Conservation (phyloP, 108 stramenopile species). For the Seminavis robusta region DNA sequence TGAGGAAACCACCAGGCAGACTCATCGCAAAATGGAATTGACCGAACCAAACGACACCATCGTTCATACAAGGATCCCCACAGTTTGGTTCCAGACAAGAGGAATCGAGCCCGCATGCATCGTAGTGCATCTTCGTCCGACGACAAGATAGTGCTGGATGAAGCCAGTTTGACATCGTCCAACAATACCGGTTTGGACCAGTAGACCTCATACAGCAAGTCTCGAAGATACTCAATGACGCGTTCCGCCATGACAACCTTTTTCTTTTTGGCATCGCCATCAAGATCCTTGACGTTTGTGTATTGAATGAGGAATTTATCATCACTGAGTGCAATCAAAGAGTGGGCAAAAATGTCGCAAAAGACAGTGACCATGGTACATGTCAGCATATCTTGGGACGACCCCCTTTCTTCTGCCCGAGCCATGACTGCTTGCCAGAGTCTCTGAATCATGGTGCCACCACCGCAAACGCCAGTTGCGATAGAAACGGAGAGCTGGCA, state of each 20-base stretch:
- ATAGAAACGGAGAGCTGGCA: slow-evolving; percentile 53
- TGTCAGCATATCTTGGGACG: slow-evolving; percentile 14
- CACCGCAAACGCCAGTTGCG: slow-evolving; percentile 43
- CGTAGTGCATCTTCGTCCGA: slow-evolving; percentile 1
- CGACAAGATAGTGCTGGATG: slow-evolving; percentile 7
- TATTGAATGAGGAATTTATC: slow-evolving; percentile 63
- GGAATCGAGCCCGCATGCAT: slow-evolving; percentile 37
- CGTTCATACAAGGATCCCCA: slow-evolving; percentile 83
- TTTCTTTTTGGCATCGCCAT: slow-evolving; percentile 3
- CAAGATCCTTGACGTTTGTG: neutral
- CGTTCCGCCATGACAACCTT: slow-evolving; percentile 40
- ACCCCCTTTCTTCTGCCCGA: neutral
- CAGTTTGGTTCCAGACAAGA: slow-evolving; percentile 77
- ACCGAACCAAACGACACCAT: slow-evolving; percentile 74
- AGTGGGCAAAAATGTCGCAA: slow-evolving; percentile 74
- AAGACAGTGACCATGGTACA: slow-evolving; percentile 42
- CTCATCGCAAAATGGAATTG: slow-evolving; percentile 66
- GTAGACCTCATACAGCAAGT: slow-evolving; percentile 56
- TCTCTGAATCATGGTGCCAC: neutral
- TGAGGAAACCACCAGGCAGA: slow-evolving; percentile 71
- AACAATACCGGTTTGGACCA: slow-evolving; percentile 68
- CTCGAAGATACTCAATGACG: slow-evolving; percentile 35
- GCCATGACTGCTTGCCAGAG: neutral
- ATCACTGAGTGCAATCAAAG: slow-evolving; percentile 70
- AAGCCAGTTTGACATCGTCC: slow-evolving; percentile 25